Conservation (phyloP, 176 grass and related monocot genomes). For the Otatea glauca region DNA sequence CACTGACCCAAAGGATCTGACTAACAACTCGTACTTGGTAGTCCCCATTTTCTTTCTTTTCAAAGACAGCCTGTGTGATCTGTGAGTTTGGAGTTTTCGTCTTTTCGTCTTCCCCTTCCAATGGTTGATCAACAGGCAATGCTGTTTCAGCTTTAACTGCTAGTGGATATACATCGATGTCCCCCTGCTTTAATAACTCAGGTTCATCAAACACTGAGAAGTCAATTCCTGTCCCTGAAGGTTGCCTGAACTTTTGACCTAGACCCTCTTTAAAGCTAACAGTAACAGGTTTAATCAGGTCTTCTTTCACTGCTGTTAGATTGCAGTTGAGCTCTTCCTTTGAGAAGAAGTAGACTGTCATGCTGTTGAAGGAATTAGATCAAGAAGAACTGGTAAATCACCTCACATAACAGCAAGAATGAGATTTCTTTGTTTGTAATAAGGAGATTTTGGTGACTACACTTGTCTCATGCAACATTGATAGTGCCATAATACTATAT, state of each 20-base stretch:
- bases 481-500: background rate
- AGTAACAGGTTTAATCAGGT: conserved; percentile 72
- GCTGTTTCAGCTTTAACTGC: conserved; percentile 92
- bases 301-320: conserved; percentile 62
- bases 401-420: conserved; percentile 9
- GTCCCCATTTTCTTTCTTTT: conserved; percentile 82
- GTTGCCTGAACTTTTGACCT: conserved; percentile 90
- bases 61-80: conserved; percentile 94
- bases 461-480: background rate
- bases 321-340: conserved; percentile 85
- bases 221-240: conserved; percentile 89
- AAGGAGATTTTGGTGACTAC: conserved; percentile 11
- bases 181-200: conserved; percentile 66
- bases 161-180: conserved; percentile 80
- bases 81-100: conserved; percentile 72
- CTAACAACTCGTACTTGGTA: conserved; percentile 81
- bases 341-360: conserved; percentile 90
- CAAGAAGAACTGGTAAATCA: conserved; percentile 37
- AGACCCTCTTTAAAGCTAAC: conserved; percentile 88
- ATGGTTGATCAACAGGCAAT: conserved; percentile 45
- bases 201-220: conserved; percentile 75
- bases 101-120: conserved; percentile 62
- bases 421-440: background rate
- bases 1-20: conserved; percentile 94
- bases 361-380: conserved; percentile 72